Percentiles rank a stretch among this genome's conserved stretches.
Conservation (phyloP, 805 yeast species). For the Yamadazyma laniorum region DNA sequence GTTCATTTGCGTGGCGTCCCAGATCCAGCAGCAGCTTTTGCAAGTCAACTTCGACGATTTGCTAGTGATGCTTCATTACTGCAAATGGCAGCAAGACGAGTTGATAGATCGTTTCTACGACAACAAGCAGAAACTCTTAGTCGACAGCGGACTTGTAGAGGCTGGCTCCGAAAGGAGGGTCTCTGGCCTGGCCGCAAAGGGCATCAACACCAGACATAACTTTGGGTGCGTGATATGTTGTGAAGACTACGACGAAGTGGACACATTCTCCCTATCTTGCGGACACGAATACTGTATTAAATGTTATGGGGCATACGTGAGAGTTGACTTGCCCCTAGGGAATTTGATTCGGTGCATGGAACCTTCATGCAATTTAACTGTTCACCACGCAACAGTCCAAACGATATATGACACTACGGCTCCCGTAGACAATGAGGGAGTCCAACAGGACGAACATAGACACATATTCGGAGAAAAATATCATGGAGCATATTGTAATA, state of each 20-base stretch:
- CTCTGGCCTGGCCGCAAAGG: too few species aligned
- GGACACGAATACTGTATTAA: slow-evolving; percentile 65
- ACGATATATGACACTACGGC: slow-evolving; percentile 8
- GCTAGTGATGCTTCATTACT: slow-evolving; percentile 33
- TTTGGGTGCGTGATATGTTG: slow-evolving; percentile 70
- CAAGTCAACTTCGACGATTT: slow-evolving; percentile 23
- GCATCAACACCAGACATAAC: neutral
- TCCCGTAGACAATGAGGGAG: too few species aligned
- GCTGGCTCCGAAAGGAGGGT: neutral
- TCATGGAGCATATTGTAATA: slow-evolving; percentile 17
- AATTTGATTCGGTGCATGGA: slow-evolving; percentile 65
- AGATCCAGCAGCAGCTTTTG: slow-evolving; percentile 2
- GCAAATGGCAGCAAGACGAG: slow-evolving; percentile 41
- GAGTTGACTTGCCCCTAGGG: slow-evolving; percentile 42
- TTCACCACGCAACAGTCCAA: slow-evolving; percentile 43
- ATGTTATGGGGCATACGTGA: slow-evolving; percentile 66
- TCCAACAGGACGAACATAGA: too few species aligned
- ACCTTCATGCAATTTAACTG: slow-evolving; percentile 45
- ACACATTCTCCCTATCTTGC: slow-evolving; percentile 58
- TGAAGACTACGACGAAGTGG: slow-evolving; percentile 41
- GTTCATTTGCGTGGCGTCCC: slow-evolving; percentile 2
- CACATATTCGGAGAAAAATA: neutral
- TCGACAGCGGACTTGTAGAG: slow-evolving; percentile 27
- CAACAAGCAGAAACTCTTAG: slow-evolving; percentile 22
- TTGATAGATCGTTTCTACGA: slow-evolving; percentile 38